phyloP scores from a whole-genome alignment of 2,329 filamentous ascomycete genomes.

The Fusarium secorum region DNA sequence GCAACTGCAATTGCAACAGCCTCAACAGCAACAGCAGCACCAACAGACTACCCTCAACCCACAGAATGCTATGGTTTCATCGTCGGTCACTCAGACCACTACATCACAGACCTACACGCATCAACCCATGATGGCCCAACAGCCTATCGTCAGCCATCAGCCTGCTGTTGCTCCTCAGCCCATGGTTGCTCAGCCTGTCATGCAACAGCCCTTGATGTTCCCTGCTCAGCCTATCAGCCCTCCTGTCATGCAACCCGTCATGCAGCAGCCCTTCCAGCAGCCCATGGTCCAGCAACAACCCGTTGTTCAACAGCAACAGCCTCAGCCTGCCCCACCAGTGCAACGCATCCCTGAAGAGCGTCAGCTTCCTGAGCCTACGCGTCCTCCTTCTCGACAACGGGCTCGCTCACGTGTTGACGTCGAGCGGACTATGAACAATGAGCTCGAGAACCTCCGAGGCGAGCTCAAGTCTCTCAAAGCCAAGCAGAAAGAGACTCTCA shows the following conservation, averaged over 20 bases:
- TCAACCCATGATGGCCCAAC: slow-evolving; percentile 25
- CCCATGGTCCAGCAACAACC: slow-evolving; percentile 22
- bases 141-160: slow-evolving; percentile 19
- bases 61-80: slow-evolving; percentile 21
- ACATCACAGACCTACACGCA: slow-evolving; percentile 24
- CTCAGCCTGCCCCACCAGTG: slow-evolving; percentile 10
- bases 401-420: slow-evolving; percentile 34
- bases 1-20: slow-evolving; percentile 9
- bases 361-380: slow-evolving; percentile 24
- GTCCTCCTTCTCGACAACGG: slow-evolving; percentile 22
- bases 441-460: slow-evolving; percentile 36
- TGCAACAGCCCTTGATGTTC: slow-evolving; percentile 22
- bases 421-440: slow-evolving; percentile 29
- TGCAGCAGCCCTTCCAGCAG: slow-evolving; percentile 25
- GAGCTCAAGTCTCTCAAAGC: slow-evolving; percentile 33
- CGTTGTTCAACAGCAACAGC: slow-evolving; percentile 9
- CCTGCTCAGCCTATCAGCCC: slow-evolving; percentile 25
- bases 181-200: slow-evolving; percentile 28
- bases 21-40: neutral
- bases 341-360: slow-evolving; percentile 26
- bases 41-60: slow-evolving; percentile 17
- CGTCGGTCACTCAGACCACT: slow-evolving; percentile 10
- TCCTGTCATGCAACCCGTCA: slow-evolving; percentile 15
- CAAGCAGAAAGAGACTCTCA: slow-evolving; percentile 34
- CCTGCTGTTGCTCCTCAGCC: slow-evolving; percentile 30